A percentile compares a stretch with the other conserved stretches of the same genome.
Conservation (phyloP, 495 filamentous ascomycete genomes). For the Penicillium turbatum region DNA sequence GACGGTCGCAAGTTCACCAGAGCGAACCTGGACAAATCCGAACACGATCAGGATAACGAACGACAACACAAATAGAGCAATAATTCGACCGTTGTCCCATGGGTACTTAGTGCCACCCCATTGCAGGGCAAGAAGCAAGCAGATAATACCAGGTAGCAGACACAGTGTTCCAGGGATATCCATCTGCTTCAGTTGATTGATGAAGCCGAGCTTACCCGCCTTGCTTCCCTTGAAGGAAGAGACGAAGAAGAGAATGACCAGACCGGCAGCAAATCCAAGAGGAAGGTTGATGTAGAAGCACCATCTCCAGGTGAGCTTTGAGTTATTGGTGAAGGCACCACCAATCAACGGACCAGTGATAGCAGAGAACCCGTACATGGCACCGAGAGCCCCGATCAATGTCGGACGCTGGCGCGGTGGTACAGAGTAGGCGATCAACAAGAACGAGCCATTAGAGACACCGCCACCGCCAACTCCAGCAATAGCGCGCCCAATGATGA, state of each 20-base stretch:
- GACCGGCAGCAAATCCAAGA: neutral
- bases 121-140: slow-evolving; percentile 55
- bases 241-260: neutral
- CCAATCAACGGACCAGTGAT: neutral
- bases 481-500: neutral
- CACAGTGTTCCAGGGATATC: neutral
- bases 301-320: neutral
- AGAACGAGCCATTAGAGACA: neutral
- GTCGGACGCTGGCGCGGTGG: neutral
- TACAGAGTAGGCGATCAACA: neutral
- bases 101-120: slow-evolving; percentile 22
- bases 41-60: neutral
- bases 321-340: neutral
- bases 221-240: neutral
- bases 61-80: slow-evolving; percentile 24
- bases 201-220: neutral
- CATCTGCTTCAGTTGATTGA: neutral
- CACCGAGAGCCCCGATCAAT: neutral
- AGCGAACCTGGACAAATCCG: neutral
- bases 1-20: neutral
- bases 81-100: slow-evolving; percentile 55
- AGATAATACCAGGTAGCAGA: neutral
- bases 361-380: neutral
- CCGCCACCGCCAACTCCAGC: neutral
- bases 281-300: neutral